Evolutionary conservation across 345 rosid species (phyloP), one percentile per base, ranked within the genome.

Genomic region (Noccaea bulbosa): DNA sequence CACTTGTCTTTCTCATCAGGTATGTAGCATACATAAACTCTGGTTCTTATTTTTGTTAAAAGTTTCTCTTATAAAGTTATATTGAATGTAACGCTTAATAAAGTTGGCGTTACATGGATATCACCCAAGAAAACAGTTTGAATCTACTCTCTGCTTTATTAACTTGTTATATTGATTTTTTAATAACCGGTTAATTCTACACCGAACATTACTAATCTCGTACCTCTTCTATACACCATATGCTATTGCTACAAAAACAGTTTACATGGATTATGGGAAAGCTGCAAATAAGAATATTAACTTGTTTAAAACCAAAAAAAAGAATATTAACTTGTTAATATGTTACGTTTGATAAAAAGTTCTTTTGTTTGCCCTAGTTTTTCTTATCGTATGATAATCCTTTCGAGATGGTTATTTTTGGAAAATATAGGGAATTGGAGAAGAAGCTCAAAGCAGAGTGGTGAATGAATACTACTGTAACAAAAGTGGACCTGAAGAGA

Each of bases 1-100:
- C 48, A 43, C 33, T 43, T 51, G 67, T 57, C 77, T 72, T 65
- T 76, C 82, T 67, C 86, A 77, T 86, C 87, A 80, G 78, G 77
- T 57, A 46, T 48, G 41, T 46, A 15, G 49, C 54, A 54, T 40
- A 40, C 32, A 11, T 55, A 34, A 45, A 5, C 4, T 55, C 22
- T 40, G 6, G 11, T 15, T 44, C 17, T n/a, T 35, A 6, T 60
- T 24, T 33, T 4, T 11, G 8, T 54, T 43, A 24, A 17, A 35
- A 3, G 3, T 34, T 34, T 50, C 16, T 4, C 14, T 34, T 43
- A 11, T 37, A 12, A 20, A 34, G 1, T 20, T 5, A 5, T 7
- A 14, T 53, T 46, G 11, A 15, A 55, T 38, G 56, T 11, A 71
- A 44, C 43, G 33, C 45, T 35, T 24, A 11, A 30, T 41, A 3